Evolutionary conservation across 352 stramenopile species (phyloP), one percentile per base, ranked within the genome.

Genomic region (Pythium utonaiense): DNA sequence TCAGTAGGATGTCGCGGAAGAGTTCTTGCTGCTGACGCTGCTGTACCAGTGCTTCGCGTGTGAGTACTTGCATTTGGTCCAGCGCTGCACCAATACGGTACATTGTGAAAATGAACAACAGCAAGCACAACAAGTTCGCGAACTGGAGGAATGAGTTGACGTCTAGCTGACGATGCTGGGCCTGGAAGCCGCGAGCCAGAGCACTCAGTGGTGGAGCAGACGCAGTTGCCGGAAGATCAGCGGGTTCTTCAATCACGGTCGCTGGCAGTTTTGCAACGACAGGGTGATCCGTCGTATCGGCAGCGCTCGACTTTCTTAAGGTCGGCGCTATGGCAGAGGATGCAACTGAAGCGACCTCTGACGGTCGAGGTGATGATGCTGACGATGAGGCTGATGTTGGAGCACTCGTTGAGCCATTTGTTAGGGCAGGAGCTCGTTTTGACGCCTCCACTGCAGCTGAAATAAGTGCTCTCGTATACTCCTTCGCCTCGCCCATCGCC

Each of bases 91-190:
- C 77, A 28, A 91, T 75, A 3, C 74, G 78, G 49, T 83, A 76
- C 64, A 92, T 85, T 8, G 72, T 86, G 65, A 81, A 91, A 55
- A 91, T 60, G 60, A 91, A 86, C 44, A 94, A 41, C 22, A 91
- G 36, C 33, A 79, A 55, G 55, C 83, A 89, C 19, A 86, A 12
- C 8, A 88, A 47, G 21, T 72, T 71, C 10, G 74, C 68, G 13
- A 74, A 36, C 53, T 85, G 78, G 31, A 91, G 61, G 12, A 66
- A 27, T 1, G 45, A 53, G 33, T 61, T 65, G 17, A 55, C 47
- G 16, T 19, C 40, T 8, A 47, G 40, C 17, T 24, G 40, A 7
- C 22, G 40, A 17, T 47, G 40, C 19, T 27, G 40, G 40, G 24
- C 40, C 8, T 16, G 40, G 12, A 47, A 6, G 17, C 8, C 27